Conservation (phyloP, 2,329 filamentous ascomycete species). For the Diplocarpon rosae region DNA sequence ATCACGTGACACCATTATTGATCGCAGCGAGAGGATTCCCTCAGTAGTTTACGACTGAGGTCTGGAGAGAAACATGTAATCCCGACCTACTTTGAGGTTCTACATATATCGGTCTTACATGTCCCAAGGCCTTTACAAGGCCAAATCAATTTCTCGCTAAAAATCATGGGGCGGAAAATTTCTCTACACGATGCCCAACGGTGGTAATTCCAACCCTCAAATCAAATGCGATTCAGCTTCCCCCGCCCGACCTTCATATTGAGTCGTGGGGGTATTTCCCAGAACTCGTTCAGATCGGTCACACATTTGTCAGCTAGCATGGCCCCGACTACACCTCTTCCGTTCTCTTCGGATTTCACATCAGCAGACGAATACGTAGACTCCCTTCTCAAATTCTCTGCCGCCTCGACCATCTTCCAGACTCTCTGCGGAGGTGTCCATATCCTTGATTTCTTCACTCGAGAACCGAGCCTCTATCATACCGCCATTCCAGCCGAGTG, state of each 20-base stretch:
- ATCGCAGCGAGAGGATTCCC: no score
- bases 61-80: neutral
- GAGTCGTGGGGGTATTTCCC: no score
- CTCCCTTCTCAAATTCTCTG: conserved; percentile 65
- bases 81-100: neutral
- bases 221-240: neutral
- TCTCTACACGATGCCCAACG: neutral
- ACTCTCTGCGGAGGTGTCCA: conserved; percentile 95
- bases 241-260: neutral
- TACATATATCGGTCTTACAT: neutral
- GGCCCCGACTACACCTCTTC: conserved; percentile 22
- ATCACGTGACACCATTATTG: no score
- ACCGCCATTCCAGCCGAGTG: conserved; percentile 68
- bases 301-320: conserved; percentile 9
- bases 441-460: conserved; percentile 90
- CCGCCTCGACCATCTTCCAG: conserved; percentile 64
- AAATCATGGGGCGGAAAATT: neutral
- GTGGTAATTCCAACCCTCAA: neutral
- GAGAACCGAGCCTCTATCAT: conserved; percentile 71
- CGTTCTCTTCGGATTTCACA: conserved; percentile 38
- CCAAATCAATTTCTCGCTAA: conserved; percentile 3
- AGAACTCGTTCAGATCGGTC: neutral
- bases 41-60: conserved; percentile 18
- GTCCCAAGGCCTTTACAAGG: no score
- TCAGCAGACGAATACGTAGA: conserved; percentile 68